Base-by-base conservation (phyloP, 2,329 filamentous ascomycete genomes). In the Phialocephala sp. region DNA sequence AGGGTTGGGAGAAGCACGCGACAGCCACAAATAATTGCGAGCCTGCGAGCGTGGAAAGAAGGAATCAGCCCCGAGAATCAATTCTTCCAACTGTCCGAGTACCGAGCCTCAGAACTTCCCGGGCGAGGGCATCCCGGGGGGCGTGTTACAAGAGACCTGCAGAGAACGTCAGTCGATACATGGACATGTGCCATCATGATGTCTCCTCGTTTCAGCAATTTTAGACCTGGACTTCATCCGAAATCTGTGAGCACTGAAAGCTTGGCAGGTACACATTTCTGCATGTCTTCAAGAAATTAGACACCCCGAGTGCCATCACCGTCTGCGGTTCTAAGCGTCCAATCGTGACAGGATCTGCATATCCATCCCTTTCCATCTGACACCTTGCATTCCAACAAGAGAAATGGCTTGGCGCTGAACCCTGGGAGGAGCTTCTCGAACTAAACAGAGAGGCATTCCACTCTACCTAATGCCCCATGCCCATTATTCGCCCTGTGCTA, bases 1-100 rank as follows among this genome's bases (percentile, higher is more conserved):
- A 60, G 64, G 60, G 61, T 37, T 35, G 43, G 35, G 36, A 59
- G 55, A 15, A 54, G 57, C 24, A 60, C 47, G 20, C 37, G 35
- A 47, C 50, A 55, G 60, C 60, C 55, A 41, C 32, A 15, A 37
- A 36, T 15, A 32, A 32, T 32, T 3, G 27, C 27, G 4, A 41
- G 45, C 5, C 6, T 47, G 50, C 18, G 6, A 32, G 27, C 3
- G 27, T 32, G 27, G n/a, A n/a, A n/a, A 24, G 22, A 22, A 43
- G 11, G 45, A 20, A 50, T 50, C 45, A 50, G 18, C 14, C 4
- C 41, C 41, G 41, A 43, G 41, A 15, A 41, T 12, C 37, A 18
- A n/a, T 43, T 15, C 15, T n/a, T 18, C 15, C 41, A n/a, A 43
- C 41, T n/a, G 6, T 43, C n/a, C 37, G 37, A 41, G 15, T 41